Percentiles rank a stretch among this genome's conserved stretches.
These are phyloP conservation scores for Helminthosporium solani DNA, from an alignment of 2,329 filamentous ascomycete genomes.

Conservation along the genomic window DNA sequence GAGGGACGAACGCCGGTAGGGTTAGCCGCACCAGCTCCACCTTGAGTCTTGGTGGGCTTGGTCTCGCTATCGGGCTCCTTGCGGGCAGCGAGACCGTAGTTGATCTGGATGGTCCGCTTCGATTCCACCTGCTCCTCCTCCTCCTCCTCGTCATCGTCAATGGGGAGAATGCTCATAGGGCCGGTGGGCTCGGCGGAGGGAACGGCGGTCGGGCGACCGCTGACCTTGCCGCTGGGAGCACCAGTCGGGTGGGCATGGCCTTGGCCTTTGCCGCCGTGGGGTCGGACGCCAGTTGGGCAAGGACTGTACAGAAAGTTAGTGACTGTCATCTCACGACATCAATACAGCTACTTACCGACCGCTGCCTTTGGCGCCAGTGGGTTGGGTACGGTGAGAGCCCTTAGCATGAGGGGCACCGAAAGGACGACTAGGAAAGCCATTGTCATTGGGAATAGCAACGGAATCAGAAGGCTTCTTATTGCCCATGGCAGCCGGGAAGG, in stretches of 20 bases:
- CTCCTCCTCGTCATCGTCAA: background rate
- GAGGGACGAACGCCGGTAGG: background rate
- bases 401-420: background rate
- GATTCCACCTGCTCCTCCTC: background rate
- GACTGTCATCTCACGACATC: too few species aligned
- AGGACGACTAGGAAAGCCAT: conserved; percentile 2
- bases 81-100: conserved; percentile 10
- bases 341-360: too few species aligned
- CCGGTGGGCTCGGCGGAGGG: background rate
- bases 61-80: background rate
- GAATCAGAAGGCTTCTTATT: background rate
- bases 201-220: background rate
- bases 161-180: background rate
- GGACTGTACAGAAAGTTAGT: too few species aligned
- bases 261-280: background rate
- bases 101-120: conserved; percentile 5
- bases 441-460: background rate
- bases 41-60: background rate
- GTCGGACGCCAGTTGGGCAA: background rate
- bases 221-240: background rate
- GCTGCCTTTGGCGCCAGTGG: too few species aligned
- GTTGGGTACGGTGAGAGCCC: too few species aligned
- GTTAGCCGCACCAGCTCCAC: background rate
- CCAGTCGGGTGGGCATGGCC: background rate
- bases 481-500: conserved; percentile 4